Base-by-base conservation (phyloP, 345 rosid species). In the Lepidium didymum region DNA sequence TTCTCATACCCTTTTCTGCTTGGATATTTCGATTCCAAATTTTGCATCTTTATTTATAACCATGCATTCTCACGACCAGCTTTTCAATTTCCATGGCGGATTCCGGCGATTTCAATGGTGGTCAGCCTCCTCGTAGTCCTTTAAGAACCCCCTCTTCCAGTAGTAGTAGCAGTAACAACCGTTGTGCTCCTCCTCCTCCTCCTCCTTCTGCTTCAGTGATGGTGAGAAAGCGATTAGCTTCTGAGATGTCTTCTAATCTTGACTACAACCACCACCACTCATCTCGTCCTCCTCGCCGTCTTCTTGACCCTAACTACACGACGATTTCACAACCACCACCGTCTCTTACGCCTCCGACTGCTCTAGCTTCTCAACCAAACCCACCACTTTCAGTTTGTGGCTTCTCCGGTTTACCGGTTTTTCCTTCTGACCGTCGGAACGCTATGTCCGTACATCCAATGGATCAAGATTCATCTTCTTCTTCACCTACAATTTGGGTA, bases 351-450 rank as follows among this genome's bases (percentile, higher is more conserved):
- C 4, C 35, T 31, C 68, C 47, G 11, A 23, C 33, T 1, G 0
- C 15, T 55, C 67, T 23, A 23, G 19, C 63, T 58, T 58, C 76
- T 11, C 53, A 64, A 0, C 35, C 36, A 12, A 57, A 37, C 6
- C 92, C 97, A 10, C 91, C 80, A 3, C 63, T 77, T 27, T 60
- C 92, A 7, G 86, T 94, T 9, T 94, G 97, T 71, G 95, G 88
- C 60, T 91, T 91, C 75, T 94, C 97, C 8, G 97, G 97, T 29
- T 78, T 94, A 9, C 99, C 99, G 3, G 78, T 94, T 72, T 94
- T 94, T 44, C 93, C 92, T 29, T 85, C 97, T 47, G 81, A 53
- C 70, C 38, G 76, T 15, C 43, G 63, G 53, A 29, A 41, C 8
- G 23, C 62, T 5, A 36, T 68, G 29, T 47, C 82, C 16, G 46